A percentile compares a stretch with the other conserved stretches of the same genome.
phyloP scores from a whole-genome alignment of 2,329 filamentous ascomycete species.

The Colletotrichum sp. region DNA sequence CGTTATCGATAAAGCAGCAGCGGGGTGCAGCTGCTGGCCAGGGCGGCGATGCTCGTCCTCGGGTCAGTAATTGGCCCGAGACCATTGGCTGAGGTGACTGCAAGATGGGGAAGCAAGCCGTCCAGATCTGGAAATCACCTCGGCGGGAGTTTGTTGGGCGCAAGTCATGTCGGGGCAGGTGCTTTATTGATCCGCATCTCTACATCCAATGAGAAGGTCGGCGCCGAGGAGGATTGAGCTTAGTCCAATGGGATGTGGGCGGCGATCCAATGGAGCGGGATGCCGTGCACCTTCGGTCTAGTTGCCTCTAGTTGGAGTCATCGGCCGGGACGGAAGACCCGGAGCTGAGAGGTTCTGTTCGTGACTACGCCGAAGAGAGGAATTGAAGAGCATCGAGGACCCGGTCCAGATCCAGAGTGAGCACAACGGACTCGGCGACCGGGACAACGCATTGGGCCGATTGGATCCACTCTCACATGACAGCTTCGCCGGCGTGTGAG shows the following conservation, averaged over 20 bases:
- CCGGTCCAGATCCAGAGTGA: not conserved
- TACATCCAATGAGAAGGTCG: not conserved
- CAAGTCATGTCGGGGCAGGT: not conserved
- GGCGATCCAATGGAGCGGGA: not conserved
- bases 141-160: not conserved
- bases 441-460: constrained; percentile 12
- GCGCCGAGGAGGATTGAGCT: not conserved
- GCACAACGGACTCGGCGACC: constrained; percentile 2
- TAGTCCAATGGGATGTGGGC: not conserved
- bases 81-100: not conserved
- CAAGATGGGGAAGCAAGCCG: not conserved
- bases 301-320: not conserved
- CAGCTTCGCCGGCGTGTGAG: not conserved
- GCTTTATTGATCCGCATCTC: not conserved
- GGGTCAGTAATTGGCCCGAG: constrained; percentile 5
- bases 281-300: not conserved
- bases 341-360: not conserved
- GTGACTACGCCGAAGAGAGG: not conserved
- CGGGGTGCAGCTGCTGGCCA: not conserved
- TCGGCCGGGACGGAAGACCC: not conserved
- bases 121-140: constrained; percentile 10
- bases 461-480: constrained; percentile 12
- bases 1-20: constrained; percentile 17
- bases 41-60: not conserved
- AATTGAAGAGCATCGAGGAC: not conserved